These are phyloP conservation scores for Microdochium paspali DNA, from an alignment of 2,329 filamentous ascomycete genomes.

Conservation along the genomic window DNA sequence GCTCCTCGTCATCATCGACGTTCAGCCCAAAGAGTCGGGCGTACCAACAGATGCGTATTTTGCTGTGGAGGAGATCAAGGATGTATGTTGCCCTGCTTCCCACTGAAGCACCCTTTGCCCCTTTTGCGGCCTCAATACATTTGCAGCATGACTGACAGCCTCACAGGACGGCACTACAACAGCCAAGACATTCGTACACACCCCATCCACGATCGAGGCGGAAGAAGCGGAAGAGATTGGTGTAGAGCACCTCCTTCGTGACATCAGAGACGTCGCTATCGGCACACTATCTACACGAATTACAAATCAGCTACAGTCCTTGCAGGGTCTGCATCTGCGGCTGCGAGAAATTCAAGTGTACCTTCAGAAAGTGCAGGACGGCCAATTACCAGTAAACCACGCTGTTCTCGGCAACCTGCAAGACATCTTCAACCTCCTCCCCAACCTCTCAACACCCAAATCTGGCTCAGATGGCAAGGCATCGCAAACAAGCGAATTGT, in stretches of 20 bases:
- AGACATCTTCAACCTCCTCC: slow-evolving; percentile 96
- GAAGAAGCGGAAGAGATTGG: slow-evolving; percentile 99
- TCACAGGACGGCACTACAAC: slow-evolving; percentile 89
- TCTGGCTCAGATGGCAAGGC: slow-evolving; percentile 48
- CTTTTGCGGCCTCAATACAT: neutral
- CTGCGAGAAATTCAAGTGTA: slow-evolving; percentile 93
- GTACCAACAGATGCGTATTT: slow-evolving; percentile 99
- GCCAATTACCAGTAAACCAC: slow-evolving; percentile 90
- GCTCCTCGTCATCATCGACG: slow-evolving; percentile 93
- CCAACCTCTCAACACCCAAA: slow-evolving; percentile 83
- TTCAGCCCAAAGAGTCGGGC: slow-evolving; percentile 94
- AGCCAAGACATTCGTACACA: slow-evolving; percentile 95
- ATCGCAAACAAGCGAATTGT: slow-evolving; percentile 63
- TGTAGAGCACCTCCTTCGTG: slow-evolving; percentile 92
- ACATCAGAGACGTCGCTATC: slow-evolving; percentile 96
- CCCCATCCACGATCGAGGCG: slow-evolving; percentile 94
- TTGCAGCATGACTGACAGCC: slow-evolving; percentile 2
- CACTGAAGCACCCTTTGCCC: neutral
- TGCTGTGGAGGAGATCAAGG: slow-evolving; percentile 98
- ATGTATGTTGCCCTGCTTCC: slow-evolving; percentile 49
- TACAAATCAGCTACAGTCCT: slow-evolving; percentile 92
- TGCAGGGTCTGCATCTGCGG: slow-evolving; percentile 90
- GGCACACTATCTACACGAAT: slow-evolving; percentile 94
- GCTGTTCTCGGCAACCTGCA: slow-evolving; percentile 97
- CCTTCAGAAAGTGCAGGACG: slow-evolving; percentile 89